A percentile compares a stretch with the other conserved stretches of the same genome.
These are phyloP conservation scores for Magnusiomyces suaveolens DNA, from an alignment of 1,139 yeast genomes.

Conservation along the genomic window DNA sequence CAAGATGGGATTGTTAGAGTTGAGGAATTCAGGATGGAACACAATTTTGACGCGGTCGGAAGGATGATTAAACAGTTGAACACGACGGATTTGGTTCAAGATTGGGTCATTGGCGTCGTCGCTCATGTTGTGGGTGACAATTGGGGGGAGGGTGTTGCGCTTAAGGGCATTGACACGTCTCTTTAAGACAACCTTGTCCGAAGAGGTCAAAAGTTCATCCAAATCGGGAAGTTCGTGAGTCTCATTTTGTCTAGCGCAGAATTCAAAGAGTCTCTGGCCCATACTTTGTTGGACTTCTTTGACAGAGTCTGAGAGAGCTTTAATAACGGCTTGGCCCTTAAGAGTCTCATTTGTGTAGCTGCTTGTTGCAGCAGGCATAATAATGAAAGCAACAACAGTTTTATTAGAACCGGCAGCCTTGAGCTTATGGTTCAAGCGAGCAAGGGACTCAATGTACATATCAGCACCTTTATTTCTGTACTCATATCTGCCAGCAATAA, in stretches of 20 bases:
- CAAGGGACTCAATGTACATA: conserved; percentile 85
- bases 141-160: conserved; percentile 82
- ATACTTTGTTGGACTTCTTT: conserved; percentile 80
- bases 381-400: conserved; percentile 95
- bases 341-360: conserved; percentile 94
- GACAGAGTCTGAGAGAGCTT: conserved; percentile 82
- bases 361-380: conserved; percentile 93
- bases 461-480: conserved; percentile 96
- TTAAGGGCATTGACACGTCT: conserved; percentile 90
- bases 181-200: conserved; percentile 85
- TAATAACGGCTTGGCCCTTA: conserved; percentile 92
- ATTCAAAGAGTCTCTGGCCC: conserved; percentile 82
- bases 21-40: conserved; percentile 95
- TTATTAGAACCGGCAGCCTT: conserved; percentile 74
- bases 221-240: conserved; percentile 54
- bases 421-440: conserved; percentile 79
- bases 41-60: conserved; percentile 89
- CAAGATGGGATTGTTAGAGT: conserved; percentile 87
- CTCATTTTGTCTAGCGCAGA: conserved; percentile 74
- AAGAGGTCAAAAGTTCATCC: conserved; percentile 75
- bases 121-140: conserved; percentile 95
- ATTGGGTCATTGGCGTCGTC: conserved; percentile 90
- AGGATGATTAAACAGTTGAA: conserved; percentile 79
- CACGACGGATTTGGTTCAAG: conserved; percentile 83
- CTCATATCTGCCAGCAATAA: conserved; percentile 96